Evolutionary conservation across 1,284 basidiomycete species (phyloP).

Genomic region (Cronartium ribicola): DNA sequence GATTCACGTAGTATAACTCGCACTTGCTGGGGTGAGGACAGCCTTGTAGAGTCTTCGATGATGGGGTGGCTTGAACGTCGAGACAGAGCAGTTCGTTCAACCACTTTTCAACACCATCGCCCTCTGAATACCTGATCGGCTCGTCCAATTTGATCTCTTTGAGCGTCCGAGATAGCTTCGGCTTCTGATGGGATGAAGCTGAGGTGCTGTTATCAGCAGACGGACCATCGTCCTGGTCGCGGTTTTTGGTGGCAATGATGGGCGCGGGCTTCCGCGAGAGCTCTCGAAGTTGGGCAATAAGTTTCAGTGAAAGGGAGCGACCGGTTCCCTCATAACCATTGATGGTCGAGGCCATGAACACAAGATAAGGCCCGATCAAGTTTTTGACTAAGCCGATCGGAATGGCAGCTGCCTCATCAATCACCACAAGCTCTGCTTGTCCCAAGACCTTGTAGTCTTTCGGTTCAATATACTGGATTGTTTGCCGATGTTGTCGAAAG

Average conservation of each 20-base stretch:
- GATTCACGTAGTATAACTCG: constrained; percentile 89
- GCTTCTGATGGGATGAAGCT: constrained; percentile 43
- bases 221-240: constrained; percentile 53
- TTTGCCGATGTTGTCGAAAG: constrained; percentile 87
- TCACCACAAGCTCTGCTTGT: constrained; percentile 94
- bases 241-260: constrained; percentile 46
- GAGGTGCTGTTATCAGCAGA: constrained; percentile 49
- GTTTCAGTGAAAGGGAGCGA: constrained; percentile 91
- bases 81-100: constrained; percentile 86
- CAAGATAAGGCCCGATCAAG: constrained; percentile 93
- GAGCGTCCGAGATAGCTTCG: constrained; percentile 59
- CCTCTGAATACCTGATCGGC: constrained; percentile 84
- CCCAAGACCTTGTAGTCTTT: constrained; percentile 95
- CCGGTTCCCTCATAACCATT: constrained; percentile 99
- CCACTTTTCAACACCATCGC: constrained; percentile 92
- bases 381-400: constrained; percentile 90
- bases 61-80: constrained; percentile 68
- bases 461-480: constrained; percentile 94
- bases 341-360: constrained; percentile 97
- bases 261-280: constrained; percentile 61
- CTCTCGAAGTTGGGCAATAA: constrained; percentile 93
- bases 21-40: constrained; percentile 90
- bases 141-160: constrained; percentile 92
- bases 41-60: constrained; percentile 59
- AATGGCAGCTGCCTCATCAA: constrained; percentile 97